These are phyloP conservation scores for Bipolaris zeicola DNA, from an alignment of 2,329 filamentous ascomycete species.

Conservation along the genomic window DNA sequence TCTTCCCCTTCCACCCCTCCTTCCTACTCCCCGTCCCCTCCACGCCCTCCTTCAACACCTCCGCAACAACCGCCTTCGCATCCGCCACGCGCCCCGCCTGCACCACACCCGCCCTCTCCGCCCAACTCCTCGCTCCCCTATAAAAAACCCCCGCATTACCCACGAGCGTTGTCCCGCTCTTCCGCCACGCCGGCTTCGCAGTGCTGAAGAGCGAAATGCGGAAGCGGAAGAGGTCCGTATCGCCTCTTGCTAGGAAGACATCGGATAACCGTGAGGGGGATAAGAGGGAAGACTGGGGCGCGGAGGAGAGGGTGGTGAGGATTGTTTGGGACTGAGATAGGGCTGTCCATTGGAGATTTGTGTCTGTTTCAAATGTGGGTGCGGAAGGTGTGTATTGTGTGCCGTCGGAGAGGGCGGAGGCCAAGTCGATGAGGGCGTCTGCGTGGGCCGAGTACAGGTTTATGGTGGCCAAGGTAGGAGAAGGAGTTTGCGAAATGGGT, in stretches of 20 bases:
- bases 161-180: conserved; percentile 42
- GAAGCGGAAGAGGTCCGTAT: conserved; percentile 44
- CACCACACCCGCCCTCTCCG: conserved; percentile 31
- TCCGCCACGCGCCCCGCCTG: conserved; percentile 54
- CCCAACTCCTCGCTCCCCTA: conserved; percentile 41
- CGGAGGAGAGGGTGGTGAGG: conserved; percentile 32
- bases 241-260: conserved; percentile 42
- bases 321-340: conserved; percentile 39
- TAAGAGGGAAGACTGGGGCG: conserved; percentile 22
- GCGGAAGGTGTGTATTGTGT: conserved; percentile 20
- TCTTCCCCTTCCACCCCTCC: conserved; percentile 47
- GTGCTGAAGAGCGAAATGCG: conserved; percentile 28
- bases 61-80: conserved; percentile 56
- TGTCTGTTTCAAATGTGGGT: conserved; percentile 20
- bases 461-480: conserved; percentile 57
- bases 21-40: conserved; percentile 43
- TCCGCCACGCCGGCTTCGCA: conserved; percentile 39
- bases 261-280: conserved; percentile 36
- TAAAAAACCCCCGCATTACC: conserved; percentile 49
- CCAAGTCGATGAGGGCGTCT: conserved; percentile 61
- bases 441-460: conserved; percentile 61
- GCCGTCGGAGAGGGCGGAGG: conserved; percentile 51
- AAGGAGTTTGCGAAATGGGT: conserved; percentile 54
- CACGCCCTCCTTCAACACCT: conserved; percentile 52
- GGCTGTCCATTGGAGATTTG: conserved; percentile 41